phyloP scores from a whole-genome alignment of 2,329 filamentous ascomycete genomes.

The Talaromyces albobiverticillius region DNA sequence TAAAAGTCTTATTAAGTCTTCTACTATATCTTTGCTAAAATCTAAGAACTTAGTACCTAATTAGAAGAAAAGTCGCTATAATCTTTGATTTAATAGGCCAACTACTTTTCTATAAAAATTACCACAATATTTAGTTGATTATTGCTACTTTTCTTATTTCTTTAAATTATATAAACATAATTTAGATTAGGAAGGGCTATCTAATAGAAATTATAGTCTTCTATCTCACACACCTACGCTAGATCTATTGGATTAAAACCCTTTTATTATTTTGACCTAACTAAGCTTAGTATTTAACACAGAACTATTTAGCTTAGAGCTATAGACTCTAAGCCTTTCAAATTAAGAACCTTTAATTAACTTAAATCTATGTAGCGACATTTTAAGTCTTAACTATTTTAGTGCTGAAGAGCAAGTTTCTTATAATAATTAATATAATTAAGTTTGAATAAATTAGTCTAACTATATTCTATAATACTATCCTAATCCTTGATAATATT shows the following conservation, averaged over 20 bases:
- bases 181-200: not conserved
- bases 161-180: not conserved
- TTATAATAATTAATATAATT: not conserved
- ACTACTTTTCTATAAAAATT: not conserved
- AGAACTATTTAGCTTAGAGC: conserved; percentile 6
- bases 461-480: conserved; percentile 9
- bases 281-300: not conserved
- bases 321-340: not conserved
- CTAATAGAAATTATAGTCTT: conserved; percentile 1
- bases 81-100: conserved; percentile 4
- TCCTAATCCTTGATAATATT: conserved; percentile 12
- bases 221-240: conserved; percentile 4
- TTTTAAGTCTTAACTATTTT: conserved; percentile 4
- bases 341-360: not conserved
- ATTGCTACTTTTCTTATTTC: not conserved
- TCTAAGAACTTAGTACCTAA: not conserved
- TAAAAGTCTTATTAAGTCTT: not conserved
- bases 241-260: not conserved
- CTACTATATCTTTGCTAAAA: not conserved
- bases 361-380: not conserved
- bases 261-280: not conserved
- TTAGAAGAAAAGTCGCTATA: conserved; percentile 5
- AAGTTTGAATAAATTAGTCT: conserved; percentile 9
- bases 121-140: conserved; percentile 3
- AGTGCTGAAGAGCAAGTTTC: conserved; percentile 2